Evolutionary conservation across 306 rosid genomes (phyloP), one percentile per base, ranked within the genome.

Genomic region (Fragaria nilgerrensis): DNA sequence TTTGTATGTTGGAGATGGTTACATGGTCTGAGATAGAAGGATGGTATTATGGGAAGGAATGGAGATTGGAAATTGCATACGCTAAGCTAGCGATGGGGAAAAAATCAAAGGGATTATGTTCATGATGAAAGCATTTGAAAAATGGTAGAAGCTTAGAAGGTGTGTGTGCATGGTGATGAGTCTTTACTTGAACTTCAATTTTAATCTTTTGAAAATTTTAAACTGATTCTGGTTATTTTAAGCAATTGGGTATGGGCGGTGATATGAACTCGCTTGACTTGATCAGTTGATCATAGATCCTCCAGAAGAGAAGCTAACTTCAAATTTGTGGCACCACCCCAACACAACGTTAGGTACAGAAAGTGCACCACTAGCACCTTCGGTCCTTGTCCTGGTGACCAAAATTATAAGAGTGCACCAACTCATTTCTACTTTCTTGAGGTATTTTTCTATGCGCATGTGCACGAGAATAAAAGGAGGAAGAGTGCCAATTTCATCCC

Each of bases 61-160:
- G 79, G 36, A 84, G 84, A 72, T 79, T 74, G 89, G 88, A 86
- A 86, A 48, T 58, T 75, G 56, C 53, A 75, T 75, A 85, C 86
- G 88, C 85, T 8, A 86, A 75, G 77, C 70, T 49, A 75, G 72
- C 34, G 41, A 59, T 16, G 50, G 20, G 5, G 19, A 49, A 55
- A 11, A 43, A 49, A 25, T 17, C 50, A 1, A 13, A 22, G 59
- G 23, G 29, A 73, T 49, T 32, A 17, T 52, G 64, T 12, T 29
- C 68, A 52, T 45, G 66, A 79, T 70, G 75, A 71, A 75, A 71
- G 56, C 34, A 49, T 45, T 53, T 12, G 66, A 15, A 70, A 36
- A 78, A 27, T 39, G 67, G 15, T 14, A 64, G 9, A 36, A 36
- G 39, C 39, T 36, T 36, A 0, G 0, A 36, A 36, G 39, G 39